Percentiles rank a stretch among this genome's conserved stretches.
Conservation (phyloP, 768 basidiomycete species). For the Boletus fagicola region DNA sequence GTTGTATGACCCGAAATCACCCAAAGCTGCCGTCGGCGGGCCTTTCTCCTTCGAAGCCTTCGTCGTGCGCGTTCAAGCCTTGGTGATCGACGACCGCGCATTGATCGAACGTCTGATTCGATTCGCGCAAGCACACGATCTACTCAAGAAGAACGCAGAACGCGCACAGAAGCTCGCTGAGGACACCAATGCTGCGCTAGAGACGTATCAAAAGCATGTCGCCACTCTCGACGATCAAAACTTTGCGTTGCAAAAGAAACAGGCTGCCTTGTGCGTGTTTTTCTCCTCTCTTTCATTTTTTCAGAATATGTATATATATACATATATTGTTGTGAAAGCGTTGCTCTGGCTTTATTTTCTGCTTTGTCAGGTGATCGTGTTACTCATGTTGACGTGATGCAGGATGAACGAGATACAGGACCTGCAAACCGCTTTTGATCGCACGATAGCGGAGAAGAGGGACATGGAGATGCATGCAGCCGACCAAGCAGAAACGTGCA, state of each 20-base stretch:
- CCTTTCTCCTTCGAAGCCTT: conserved; percentile 75
- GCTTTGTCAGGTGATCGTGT: background rate
- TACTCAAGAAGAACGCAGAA: conserved; percentile 90
- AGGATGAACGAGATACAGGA: conserved; percentile 68
- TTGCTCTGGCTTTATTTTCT: background rate
- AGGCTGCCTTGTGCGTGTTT: conserved; percentile 55
- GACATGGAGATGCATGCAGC: conserved; percentile 66
- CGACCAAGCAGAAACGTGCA: conserved; percentile 71
- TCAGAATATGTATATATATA: background rate
- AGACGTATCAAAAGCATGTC: conserved; percentile 91
- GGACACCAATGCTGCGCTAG: conserved; percentile 74
- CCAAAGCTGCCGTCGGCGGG: conserved; percentile 31
- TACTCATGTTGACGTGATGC: conserved; percentile 1
- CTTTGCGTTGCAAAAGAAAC: conserved; percentile 46
- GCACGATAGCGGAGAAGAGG: conserved; percentile 57
- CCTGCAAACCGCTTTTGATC: conserved; percentile 62
- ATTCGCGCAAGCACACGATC: conserved; percentile 85
- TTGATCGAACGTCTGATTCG: conserved; percentile 82
- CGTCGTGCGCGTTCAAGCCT: conserved; percentile 69
- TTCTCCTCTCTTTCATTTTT: conserved; percentile 7
- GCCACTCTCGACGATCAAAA: conserved; percentile 77
- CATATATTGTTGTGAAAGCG: background rate
- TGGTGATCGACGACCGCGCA: conserved; percentile 79
- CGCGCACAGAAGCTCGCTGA: conserved; percentile 87
- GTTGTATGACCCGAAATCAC: conserved; percentile 55